Evolutionary conservation across 1,284 basidiomycete species (phyloP), one percentile per base, ranked within the genome.

Genomic region (Taiwanofungus camphoratus): DNA sequence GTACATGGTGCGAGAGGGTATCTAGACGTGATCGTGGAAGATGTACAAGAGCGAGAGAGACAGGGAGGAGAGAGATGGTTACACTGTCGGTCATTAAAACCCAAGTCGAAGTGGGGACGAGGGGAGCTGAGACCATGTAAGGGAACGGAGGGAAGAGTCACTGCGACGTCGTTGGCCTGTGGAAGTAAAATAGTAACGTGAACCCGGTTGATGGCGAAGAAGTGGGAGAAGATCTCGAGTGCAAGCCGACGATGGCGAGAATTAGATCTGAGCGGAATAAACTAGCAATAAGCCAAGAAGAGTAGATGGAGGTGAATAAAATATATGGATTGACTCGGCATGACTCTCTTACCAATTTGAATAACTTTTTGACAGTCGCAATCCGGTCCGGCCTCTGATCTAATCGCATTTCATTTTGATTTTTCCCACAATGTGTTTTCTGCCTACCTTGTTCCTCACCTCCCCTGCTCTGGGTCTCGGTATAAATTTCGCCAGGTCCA

Each of bases 21-120:
- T 68, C 57, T 19, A 86, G 72, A 44, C 84, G 77, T 19, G 73
- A 70, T 44, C 82, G 79, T 43, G 83, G 60, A 46, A 87, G 75
- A 56, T 79, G 82, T 43, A 84, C 76, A 54, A 87, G 79, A 44
- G 79, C 77, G 44, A 87, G 76, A 33, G 79, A 73, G 42, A 80
- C 73, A 23, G 81, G 79, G 52, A 86, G 78, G 41, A 85, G 71
- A 35, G 81, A 70, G 50, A 87, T 77, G 46, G 83, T 87, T 47
- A 77, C 53, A 48, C 53, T 56, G 53, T 55, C 55, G 36, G 56
- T 50, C 54, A 54, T 51, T 22, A 41, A 31, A 41, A 37, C 20
- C n/a, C 27, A 30, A 24, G 29, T n/a, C 33, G 24, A 33, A 26
- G 39, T 32, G 43, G 29, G 33, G 34, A 27, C 4, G 15, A 31